These are phyloP conservation scores for Oxytropis ochrocephala DNA, from an alignment of 306 rosid species.

Conservation along the genomic window DNA sequence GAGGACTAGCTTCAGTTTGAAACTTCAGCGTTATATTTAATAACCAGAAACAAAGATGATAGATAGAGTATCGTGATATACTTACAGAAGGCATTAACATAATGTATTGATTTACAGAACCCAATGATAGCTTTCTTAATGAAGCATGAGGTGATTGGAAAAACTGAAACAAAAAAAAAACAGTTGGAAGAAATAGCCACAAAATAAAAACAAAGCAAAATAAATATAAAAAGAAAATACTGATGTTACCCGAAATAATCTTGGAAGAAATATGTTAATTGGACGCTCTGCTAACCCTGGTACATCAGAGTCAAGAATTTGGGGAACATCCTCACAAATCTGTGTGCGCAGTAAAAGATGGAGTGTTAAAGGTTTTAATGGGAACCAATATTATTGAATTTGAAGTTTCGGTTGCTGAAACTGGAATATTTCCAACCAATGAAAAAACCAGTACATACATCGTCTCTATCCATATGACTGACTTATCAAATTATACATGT, in stretches of 20 bases:
- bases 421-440: background rate
- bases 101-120: constrained; percentile 90
- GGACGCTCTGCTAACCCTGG: constrained; percentile 98
- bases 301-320: constrained; percentile 83
- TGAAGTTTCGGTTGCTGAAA: constrained; percentile 3
- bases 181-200: constrained; percentile 2
- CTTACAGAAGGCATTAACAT: constrained; percentile 99
- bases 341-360: constrained; percentile 16
- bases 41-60: constrained; percentile 13
- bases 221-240: background rate
- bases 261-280: constrained; percentile 74
- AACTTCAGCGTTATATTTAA: constrained; percentile 14
- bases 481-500: background rate
- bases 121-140: constrained; percentile 79
- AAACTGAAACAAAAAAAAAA: constrained; percentile 45
- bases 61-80: constrained; percentile 16
- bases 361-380: background rate
- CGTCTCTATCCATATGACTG: background rate
- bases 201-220: background rate
- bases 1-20: constrained; percentile 9
- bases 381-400: background rate
- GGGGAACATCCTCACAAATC: constrained; percentile 99
- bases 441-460: background rate
- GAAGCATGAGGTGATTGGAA: constrained; percentile 90
- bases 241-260: constrained; percentile 66